Evolutionary conservation across 2,329 filamentous ascomycete species (phyloP).

Genomic region (Fusarium marasasianum): DNA sequence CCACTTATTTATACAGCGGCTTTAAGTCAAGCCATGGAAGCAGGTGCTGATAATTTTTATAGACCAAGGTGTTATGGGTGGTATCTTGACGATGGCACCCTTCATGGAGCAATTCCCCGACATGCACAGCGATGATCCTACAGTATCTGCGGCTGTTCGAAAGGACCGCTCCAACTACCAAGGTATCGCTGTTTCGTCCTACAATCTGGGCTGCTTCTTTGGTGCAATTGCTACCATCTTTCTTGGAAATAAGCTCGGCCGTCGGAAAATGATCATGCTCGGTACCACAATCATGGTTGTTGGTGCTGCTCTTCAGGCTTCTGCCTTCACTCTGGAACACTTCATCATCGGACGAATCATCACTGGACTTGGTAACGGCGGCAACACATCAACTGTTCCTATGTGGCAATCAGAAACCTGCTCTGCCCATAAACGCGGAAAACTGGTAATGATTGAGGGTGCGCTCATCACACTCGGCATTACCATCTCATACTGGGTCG

Average conservation of each 20-base stretch:
- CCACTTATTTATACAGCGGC: neutral
- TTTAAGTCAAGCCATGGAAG: neutral
- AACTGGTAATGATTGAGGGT: constrained; percentile 69
- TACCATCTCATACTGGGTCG: constrained; percentile 69
- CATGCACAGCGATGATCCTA: constrained; percentile 52
- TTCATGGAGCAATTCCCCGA: constrained; percentile 69
- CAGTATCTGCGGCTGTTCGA: constrained; percentile 49
- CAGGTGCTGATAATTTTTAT: constrained; percentile 31
- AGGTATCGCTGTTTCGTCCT: constrained; percentile 64
- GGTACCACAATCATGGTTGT: constrained; percentile 67
- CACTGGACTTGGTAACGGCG: constrained; percentile 66
- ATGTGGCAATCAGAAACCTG: constrained; percentile 71
- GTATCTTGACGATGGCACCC: constrained; percentile 73
- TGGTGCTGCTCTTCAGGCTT: constrained; percentile 67
- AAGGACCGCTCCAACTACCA: constrained; percentile 61
- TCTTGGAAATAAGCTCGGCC: constrained; percentile 70
- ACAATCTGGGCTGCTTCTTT: constrained; percentile 70
- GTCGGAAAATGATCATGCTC: constrained; percentile 67
- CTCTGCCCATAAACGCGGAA: constrained; percentile 65
- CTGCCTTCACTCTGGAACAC: constrained; percentile 63
- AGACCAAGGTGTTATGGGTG: constrained; percentile 82
- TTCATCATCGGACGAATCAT: constrained; percentile 68
- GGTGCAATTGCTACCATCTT: constrained; percentile 73
- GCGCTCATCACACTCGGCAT: constrained; percentile 67
- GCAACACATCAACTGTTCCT: constrained; percentile 65